Percentiles rank a stretch among this genome's conserved stretches.
phyloP scores from a whole-genome alignment of 2,329 filamentous ascomycete genomes.

The Colletotrichum cuscutae region DNA sequence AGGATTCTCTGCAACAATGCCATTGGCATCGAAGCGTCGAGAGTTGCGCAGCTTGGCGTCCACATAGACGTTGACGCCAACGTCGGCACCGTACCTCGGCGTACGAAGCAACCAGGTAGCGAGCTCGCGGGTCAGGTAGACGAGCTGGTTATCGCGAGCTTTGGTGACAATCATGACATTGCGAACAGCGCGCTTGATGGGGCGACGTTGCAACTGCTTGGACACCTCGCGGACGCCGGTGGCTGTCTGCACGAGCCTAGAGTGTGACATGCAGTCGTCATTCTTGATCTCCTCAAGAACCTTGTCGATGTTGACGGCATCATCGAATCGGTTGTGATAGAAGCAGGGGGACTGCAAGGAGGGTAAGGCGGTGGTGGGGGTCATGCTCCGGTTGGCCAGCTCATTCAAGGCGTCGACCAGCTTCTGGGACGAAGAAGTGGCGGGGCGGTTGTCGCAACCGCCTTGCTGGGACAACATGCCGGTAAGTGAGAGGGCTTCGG shows the following conservation, averaged over 20 bases:
- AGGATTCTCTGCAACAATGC: slow-evolving; percentile 77
- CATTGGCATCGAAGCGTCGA: slow-evolving; percentile 84
- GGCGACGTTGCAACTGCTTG: slow-evolving; percentile 90
- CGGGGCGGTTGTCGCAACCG: slow-evolving; percentile 49
- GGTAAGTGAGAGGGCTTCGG: slow-evolving; percentile 71
- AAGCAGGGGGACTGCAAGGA: slow-evolving; percentile 93
- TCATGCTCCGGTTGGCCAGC: slow-evolving; percentile 55
- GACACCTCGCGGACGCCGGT: slow-evolving; percentile 95
- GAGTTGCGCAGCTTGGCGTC: slow-evolving; percentile 92
- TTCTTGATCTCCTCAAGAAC: slow-evolving; percentile 94
- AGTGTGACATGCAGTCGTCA: slow-evolving; percentile 92
- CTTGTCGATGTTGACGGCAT: slow-evolving; percentile 93
- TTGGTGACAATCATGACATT: slow-evolving; percentile 99
- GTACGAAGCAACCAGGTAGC: slow-evolving; percentile 89
- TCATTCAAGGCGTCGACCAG: slow-evolving; percentile 71
- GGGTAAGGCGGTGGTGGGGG: slow-evolving; percentile 65
- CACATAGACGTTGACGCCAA: slow-evolving; percentile 98
- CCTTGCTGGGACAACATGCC: slow-evolving; percentile 64
- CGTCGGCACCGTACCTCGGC: slow-evolving; percentile 85
- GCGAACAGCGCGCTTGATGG: slow-evolving; percentile 89
- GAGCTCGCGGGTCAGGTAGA: slow-evolving; percentile 88
- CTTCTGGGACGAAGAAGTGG: slow-evolving; percentile 65
- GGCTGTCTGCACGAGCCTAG: slow-evolving; percentile 92
- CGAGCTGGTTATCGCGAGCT: slow-evolving; percentile 92
- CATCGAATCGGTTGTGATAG: slow-evolving; percentile 96